Conservation (phyloP, 1,139 yeast species). For the Suhomyces atakaporum region DNA sequence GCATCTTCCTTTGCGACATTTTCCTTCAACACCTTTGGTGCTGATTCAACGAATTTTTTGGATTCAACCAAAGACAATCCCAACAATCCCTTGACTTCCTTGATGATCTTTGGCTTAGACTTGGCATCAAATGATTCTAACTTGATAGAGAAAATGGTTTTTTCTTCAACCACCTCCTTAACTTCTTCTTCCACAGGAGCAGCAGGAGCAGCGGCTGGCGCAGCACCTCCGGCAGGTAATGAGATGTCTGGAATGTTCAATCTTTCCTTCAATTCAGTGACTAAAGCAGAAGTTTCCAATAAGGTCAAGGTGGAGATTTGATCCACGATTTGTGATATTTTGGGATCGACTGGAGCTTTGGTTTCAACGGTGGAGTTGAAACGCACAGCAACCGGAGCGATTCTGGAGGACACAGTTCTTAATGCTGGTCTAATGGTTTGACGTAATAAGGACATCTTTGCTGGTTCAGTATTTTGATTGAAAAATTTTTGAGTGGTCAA, state of each 20-base stretch:
- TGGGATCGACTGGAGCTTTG: slow-evolving; percentile 72
- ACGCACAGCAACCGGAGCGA: slow-evolving; percentile 32
- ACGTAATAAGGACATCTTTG: slow-evolving; percentile 37
- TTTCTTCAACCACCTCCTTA: slow-evolving; percentile 83
- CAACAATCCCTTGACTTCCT: slow-evolving; percentile 89
- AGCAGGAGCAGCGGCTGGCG: slow-evolving; percentile 68
- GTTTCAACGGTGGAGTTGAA: slow-evolving; percentile 57
- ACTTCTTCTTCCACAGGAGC: slow-evolving; percentile 77
- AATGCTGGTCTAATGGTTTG: slow-evolving; percentile 41
- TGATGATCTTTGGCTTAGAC: slow-evolving; percentile 95
- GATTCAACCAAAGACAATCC: slow-evolving; percentile 95
- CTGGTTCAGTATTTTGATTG: slow-evolving; percentile 9
- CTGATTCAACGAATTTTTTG: slow-evolving; percentile 95
- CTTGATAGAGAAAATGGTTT: slow-evolving; percentile 89
- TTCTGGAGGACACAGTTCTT: slow-evolving; percentile 34
- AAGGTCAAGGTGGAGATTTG: slow-evolving; percentile 86
- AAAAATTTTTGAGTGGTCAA: slow-evolving; percentile 22
- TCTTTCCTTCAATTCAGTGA: slow-evolving; percentile 78
- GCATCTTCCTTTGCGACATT: slow-evolving; percentile 88
- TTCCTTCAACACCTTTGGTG: slow-evolving; percentile 90
- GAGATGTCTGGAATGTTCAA: slow-evolving; percentile 93
- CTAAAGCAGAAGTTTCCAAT: slow-evolving; percentile 84
- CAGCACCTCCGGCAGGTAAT: slow-evolving; percentile 70
- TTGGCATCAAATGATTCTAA: slow-evolving; percentile 93
- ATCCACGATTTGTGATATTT: slow-evolving; percentile 83